phyloP scores from a whole-genome alignment of 305 asterid species.

The Fraxinus greggii region DNA sequence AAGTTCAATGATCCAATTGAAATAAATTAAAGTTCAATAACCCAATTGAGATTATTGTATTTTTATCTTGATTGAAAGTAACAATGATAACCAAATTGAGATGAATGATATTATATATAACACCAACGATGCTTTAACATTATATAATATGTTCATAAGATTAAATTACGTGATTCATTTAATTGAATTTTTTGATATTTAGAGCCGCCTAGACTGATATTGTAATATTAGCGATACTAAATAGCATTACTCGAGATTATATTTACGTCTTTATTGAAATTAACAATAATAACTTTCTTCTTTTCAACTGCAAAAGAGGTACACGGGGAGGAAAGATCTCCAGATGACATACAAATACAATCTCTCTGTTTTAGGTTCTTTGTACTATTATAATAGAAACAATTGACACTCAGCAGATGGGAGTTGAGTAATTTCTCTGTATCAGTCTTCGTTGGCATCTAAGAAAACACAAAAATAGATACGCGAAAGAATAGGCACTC shows the following conservation, averaged over 20 bases:
- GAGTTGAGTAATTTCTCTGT: neutral
- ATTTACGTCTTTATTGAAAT: neutral
- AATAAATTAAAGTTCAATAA: neutral
- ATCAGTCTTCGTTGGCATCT: neutral
- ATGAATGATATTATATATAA: neutral
- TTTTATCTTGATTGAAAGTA: neutral
- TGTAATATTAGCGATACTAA: neutral
- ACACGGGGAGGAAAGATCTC: neutral
- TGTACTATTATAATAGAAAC: neutral
- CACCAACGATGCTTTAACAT: neutral
- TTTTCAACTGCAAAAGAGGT: neutral
- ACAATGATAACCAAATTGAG: neutral
- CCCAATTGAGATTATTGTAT: neutral
- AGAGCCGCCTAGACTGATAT: neutral
- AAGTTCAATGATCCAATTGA: neutral
- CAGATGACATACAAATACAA: neutral
- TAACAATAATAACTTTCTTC: neutral
- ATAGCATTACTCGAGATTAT: neutral
- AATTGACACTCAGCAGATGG: neutral
- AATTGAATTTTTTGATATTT: neutral
- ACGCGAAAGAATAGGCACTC: conserved; percentile 3
- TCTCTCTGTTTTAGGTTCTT: neutral
- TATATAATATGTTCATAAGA: neutral
- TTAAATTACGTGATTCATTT: neutral
- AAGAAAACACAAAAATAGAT: neutral